Percentiles rank a stretch among this genome's conserved stretches.
phyloP scores from a whole-genome alignment of 1,139 yeast genomes.

The Protomyces macrosporus region DNA sequence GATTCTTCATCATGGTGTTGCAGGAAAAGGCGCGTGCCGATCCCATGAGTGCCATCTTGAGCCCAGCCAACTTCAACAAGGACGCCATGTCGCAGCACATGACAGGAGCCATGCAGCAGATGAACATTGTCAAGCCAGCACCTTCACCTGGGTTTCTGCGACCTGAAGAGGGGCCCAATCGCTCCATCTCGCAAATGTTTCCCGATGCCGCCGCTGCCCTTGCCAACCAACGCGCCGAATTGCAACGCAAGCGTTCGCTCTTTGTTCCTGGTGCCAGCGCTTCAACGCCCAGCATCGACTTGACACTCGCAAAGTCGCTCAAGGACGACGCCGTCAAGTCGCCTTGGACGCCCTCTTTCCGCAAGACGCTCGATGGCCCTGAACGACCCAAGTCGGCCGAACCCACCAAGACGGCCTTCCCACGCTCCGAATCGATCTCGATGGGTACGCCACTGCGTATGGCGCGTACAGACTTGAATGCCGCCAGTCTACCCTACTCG shows the following conservation, averaged over 20 bases:
- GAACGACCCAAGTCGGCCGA: slow-evolving; percentile 20
- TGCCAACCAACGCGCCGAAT: slow-evolving; percentile 26
- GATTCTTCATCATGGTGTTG: slow-evolving; percentile 41
- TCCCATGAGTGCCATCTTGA: slow-evolving; percentile 35
- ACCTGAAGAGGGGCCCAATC: slow-evolving; percentile 1
- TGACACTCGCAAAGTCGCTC: slow-evolving; percentile 5
- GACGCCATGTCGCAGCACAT: slow-evolving; percentile 19
- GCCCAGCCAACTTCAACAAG: slow-evolving; percentile 35
- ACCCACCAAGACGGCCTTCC: slow-evolving; percentile 7
- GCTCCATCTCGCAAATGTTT: slow-evolving; percentile 22
- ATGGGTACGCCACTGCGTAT: slow-evolving; percentile 15
- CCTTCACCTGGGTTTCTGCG: slow-evolving; percentile 16
- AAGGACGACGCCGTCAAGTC: slow-evolving; percentile 19
- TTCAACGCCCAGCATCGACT: neutral
- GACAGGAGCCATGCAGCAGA: slow-evolving; percentile 3
- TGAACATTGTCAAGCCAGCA: neutral
- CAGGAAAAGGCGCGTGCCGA: slow-evolving; percentile 38
- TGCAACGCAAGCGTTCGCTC: slow-evolving; percentile 6
- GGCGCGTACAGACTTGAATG: slow-evolving; percentile 13
- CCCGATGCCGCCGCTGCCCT: slow-evolving; percentile 29
- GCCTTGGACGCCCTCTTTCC: slow-evolving; percentile 21
- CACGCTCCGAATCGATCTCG: slow-evolving; percentile 14
- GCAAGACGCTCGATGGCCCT: slow-evolving; percentile 8
- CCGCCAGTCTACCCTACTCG: slow-evolving; percentile 23
- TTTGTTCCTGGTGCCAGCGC: neutral